Base-by-base conservation (phyloP, 129 eudicot genomes). In the Helichrysum umbraculigerum region DNA sequence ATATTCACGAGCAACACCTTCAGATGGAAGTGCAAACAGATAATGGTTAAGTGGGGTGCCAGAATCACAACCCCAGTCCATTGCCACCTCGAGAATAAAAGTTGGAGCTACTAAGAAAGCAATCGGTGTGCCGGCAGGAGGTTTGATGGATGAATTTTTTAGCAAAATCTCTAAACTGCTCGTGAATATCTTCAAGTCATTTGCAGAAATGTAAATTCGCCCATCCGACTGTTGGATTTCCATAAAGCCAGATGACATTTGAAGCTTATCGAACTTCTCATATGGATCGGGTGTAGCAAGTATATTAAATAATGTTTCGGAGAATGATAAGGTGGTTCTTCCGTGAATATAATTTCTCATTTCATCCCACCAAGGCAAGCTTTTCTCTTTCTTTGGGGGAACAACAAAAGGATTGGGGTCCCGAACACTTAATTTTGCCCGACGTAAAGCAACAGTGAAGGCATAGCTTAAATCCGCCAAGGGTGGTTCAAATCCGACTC, bases 351-450 rank as follows among this genome's bases (percentile, higher is more conserved):
- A 93, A 81, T 93, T 93, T 85, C 98, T 88, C 92, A 90, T 86
- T 54, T 93, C 98, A 81, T 93, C 98, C 98, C 98, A 93, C 98
- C 98, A 93, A 6, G 98, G 98, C 71, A 93, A 84, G 82, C 98
- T 93, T 81, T 86, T 88, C 79, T 93, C 98, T 82, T 90, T 93
- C 78, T 88, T 93, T 10, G 91, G 92, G 37, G 96, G 95, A 29
- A 80, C 83, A 76, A 81, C 30, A 30, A 67, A 73, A 34, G 84
- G 81, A 73, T 88, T 83, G 8, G 96, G 96, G 82, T 90, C 86
- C 76, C 96, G 83, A 59, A 88, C 82, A 73, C 96, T 86, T 75
- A 93, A 73, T 51, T 90, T 90, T 75, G 98, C 98, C 85, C 98
- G 85, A 54, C 96, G 98, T 72, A 93, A 88, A 70, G 98, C 98